Percentiles rank a stretch among this genome's conserved stretches.
These are phyloP conservation scores for Neckera pumila DNA, from an alignment of 225 moss, liverwort and hornwort genomes.

Conservation along the genomic window DNA sequence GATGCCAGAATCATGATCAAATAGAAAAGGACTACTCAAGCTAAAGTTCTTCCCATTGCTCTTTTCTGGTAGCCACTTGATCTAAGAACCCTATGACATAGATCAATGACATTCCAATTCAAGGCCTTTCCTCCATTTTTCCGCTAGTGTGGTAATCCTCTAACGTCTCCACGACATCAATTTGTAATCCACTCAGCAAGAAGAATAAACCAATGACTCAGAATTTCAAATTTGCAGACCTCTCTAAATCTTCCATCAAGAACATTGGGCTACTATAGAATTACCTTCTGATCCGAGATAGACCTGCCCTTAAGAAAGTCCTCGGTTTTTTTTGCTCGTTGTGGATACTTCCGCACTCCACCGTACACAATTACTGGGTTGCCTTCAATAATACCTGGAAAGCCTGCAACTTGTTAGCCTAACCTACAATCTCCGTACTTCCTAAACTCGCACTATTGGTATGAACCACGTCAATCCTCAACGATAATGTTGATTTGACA, in stretches of 20 bases:
- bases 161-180: neutral
- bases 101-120: neutral
- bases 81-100: neutral
- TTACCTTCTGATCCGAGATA: slow-evolving; percentile 42
- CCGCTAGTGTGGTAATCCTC: neutral
- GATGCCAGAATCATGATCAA: neutral
- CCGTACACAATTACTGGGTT: slow-evolving; percentile 70
- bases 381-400: slow-evolving; percentile 29
- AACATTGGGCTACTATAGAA: neutral
- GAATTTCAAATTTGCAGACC: neutral
- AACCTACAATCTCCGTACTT: neutral
- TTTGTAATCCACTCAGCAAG: neutral
- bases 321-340: slow-evolving; percentile 62
- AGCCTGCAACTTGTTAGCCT: neutral
- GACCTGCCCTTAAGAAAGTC: slow-evolving; percentile 49
- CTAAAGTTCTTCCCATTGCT: neutral
- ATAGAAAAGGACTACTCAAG: neutral
- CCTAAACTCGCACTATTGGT: neutral
- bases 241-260: neutral
- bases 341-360: slow-evolving; percentile 62
- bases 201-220: neutral
- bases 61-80: neutral
- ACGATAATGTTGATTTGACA: neutral
- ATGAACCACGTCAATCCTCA: neutral
- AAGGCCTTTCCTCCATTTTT: neutral